A percentile compares a stretch with the other conserved stretches of the same genome.
These are phyloP conservation scores for Cyclocybe cylindracea DNA, from an alignment of 768 basidiomycete species.

Conservation along the genomic window DNA sequence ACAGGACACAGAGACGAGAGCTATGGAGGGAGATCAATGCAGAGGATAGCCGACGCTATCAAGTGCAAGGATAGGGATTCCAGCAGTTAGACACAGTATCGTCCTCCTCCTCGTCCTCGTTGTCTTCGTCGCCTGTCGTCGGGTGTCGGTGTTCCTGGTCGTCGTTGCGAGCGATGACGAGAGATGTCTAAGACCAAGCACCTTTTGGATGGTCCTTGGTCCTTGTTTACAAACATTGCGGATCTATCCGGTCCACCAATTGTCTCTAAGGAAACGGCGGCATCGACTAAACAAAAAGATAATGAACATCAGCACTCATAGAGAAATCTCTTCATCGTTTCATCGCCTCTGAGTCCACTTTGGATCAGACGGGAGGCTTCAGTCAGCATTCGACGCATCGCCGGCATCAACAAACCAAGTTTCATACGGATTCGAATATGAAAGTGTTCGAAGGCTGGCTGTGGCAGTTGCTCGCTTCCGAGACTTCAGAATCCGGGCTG, in stretches of 20 bases:
- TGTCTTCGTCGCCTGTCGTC: too few relatives aligned
- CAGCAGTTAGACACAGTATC: too few relatives aligned
- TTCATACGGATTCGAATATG: too few relatives aligned
- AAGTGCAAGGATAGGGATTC: background rate
- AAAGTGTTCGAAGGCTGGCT: too few relatives aligned
- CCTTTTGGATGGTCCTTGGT: background rate
- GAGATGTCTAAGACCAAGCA: background rate
- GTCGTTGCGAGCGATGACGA: background rate
- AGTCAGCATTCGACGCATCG: too few relatives aligned
- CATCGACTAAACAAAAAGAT: background rate
- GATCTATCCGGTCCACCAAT: slow-evolving; percentile 20
- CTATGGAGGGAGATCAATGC: slow-evolving; percentile 12
- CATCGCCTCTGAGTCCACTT: too few relatives aligned
- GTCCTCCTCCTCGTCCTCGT: too few relatives aligned
- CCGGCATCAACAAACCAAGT: too few relatives aligned
- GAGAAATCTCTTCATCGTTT: background rate
- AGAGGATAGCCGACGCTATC: background rate
- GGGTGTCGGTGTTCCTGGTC: too few relatives aligned
- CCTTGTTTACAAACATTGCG: background rate
- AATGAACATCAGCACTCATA: slow-evolving; percentile 1
- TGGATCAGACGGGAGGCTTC: too few relatives aligned
- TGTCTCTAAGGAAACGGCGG: slow-evolving; percentile 17
- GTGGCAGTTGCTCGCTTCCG: too few relatives aligned
- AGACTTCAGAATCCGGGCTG: too few relatives aligned
- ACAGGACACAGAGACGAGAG: slow-evolving; percentile 3